Evolutionary conservation across 2,329 filamentous ascomycete species (phyloP).

Genomic region (Sporothrix phasma): DNA sequence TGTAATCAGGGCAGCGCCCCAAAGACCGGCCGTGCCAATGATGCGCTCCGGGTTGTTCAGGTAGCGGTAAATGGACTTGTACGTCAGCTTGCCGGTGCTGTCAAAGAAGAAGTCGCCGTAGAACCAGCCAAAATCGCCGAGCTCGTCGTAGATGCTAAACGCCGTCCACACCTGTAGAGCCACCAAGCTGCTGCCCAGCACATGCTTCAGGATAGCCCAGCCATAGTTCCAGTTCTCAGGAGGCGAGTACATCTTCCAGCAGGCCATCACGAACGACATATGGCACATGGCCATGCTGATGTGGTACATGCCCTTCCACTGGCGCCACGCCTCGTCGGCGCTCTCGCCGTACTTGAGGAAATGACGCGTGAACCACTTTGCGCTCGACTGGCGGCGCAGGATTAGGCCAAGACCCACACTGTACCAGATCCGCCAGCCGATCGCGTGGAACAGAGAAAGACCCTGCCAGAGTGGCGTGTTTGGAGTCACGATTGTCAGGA

Average conservation of each 20-base stretch:
- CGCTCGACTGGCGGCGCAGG: slow-evolving; percentile 73
- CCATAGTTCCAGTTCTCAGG: slow-evolving; percentile 80
- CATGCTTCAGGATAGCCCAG: slow-evolving; percentile 76
- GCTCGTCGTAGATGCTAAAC: slow-evolving; percentile 83
- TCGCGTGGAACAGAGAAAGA: slow-evolving; percentile 71
- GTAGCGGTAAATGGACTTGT: slow-evolving; percentile 95
- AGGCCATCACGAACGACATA: slow-evolving; percentile 76
- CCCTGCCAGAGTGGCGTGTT: slow-evolving; percentile 64
- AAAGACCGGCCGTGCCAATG: slow-evolving; percentile 86
- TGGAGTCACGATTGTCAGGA: slow-evolving; percentile 65
- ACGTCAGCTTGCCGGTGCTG: slow-evolving; percentile 76
- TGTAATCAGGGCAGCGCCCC: slow-evolving; percentile 89
- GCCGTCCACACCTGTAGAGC: slow-evolving; percentile 88
- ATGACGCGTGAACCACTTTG: slow-evolving; percentile 92
- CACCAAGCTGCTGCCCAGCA: slow-evolving; percentile 70
- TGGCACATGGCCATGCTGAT: slow-evolving; percentile 87
- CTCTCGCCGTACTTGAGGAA: slow-evolving; percentile 95
- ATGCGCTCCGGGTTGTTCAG: slow-evolving; percentile 95
- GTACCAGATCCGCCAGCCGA: slow-evolving; percentile 84
- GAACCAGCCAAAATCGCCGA: slow-evolving; percentile 98
- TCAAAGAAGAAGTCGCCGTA: slow-evolving; percentile 99
- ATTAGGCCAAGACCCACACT: slow-evolving; percentile 78
- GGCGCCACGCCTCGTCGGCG: slow-evolving; percentile 83
- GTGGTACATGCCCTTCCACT: slow-evolving; percentile 96
- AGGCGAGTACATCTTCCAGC: slow-evolving; percentile 93